Percentiles rank a stretch among this genome's conserved stretches.
Conservation (phyloP, 1,284 basidiomycete species). For the Gymnopus androsaceus region DNA sequence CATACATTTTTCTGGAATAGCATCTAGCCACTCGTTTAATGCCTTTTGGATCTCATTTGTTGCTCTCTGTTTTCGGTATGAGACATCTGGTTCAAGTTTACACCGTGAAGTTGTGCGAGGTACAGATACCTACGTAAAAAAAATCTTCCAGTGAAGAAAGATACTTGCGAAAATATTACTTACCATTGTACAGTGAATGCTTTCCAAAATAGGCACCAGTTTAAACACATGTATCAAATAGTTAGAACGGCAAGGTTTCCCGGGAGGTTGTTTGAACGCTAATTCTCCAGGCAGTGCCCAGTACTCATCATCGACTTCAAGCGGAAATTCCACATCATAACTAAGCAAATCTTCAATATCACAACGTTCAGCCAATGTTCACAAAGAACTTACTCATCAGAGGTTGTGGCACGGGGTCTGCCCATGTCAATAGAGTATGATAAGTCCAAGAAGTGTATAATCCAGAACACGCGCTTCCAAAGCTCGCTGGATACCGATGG, state of each 20-base stretch:
- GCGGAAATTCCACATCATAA: conserved; percentile 8
- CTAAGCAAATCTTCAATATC: neutral
- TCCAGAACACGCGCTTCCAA: conserved; percentile 68
- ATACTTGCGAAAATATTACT: neutral
- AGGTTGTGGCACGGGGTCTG: conserved; percentile 8
- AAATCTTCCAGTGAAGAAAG: neutral
- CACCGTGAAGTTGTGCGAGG: neutral
- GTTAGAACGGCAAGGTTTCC: neutral
- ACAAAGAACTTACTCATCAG: neutral
- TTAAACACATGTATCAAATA: conserved; percentile 4
- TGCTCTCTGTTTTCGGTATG: neutral
- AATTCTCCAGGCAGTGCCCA: conserved; percentile 8
- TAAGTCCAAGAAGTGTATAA: neutral
- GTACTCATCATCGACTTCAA: conserved; percentile 17
- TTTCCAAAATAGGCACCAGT: conserved; percentile 11
- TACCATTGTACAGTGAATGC: neutral
- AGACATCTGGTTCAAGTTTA: neutral
- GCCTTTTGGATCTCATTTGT: neutral
- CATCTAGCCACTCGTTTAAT: neutral
- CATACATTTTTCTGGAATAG: neutral
- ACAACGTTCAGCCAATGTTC: neutral
- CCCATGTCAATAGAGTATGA: conserved; percentile 22
- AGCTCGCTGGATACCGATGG: conserved; percentile 49
- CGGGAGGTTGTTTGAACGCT: conserved; percentile 12
- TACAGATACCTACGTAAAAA: neutral